A percentile compares a stretch with the other conserved stretches of the same genome.
Conservation (phyloP, 495 filamentous ascomycete species). For the Aspergillus coremiiformis region DNA sequence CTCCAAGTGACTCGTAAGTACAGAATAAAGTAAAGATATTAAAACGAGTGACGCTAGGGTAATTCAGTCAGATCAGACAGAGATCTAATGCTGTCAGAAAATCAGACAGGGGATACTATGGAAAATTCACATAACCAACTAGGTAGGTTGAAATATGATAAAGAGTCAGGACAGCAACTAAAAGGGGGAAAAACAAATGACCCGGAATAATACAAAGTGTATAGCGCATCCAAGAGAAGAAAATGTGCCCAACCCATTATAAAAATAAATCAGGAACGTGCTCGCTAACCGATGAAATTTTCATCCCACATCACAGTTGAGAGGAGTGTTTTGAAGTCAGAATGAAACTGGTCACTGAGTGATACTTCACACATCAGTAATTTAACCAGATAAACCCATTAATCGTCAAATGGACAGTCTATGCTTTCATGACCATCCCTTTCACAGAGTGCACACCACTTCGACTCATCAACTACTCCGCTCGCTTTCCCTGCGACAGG, state of each 20-base stretch:
- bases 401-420: conserved; percentile 90
- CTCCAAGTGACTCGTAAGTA: neutral
- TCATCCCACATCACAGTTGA: conserved; percentile 12
- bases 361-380: conserved; percentile 9
- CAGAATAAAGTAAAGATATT: neutral
- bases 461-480: conserved; percentile 68
- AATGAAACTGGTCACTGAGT: neutral
- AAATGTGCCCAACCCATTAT: conserved; percentile 2
- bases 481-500: conserved; percentile 71
- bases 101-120: neutral
- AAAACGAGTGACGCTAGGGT: neutral
- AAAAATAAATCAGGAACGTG: conserved; percentile 8
- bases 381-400: conserved; percentile 26
- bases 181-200: conserved; percentile 7
- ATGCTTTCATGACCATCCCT: conserved; percentile 92
- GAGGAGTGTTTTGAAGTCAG: conserved; percentile 1
- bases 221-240: neutral
- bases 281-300: conserved; percentile 7
- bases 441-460: conserved; percentile 98
- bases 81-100: neutral
- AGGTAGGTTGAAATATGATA: neutral
- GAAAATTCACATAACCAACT: neutral
- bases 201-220: conserved; percentile 9
- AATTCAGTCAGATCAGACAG: neutral
- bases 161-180: neutral